These are phyloP conservation scores for Leishmania amazonensis DNA, from an alignment of 208 protist species.

Conservation along the genomic window DNA sequence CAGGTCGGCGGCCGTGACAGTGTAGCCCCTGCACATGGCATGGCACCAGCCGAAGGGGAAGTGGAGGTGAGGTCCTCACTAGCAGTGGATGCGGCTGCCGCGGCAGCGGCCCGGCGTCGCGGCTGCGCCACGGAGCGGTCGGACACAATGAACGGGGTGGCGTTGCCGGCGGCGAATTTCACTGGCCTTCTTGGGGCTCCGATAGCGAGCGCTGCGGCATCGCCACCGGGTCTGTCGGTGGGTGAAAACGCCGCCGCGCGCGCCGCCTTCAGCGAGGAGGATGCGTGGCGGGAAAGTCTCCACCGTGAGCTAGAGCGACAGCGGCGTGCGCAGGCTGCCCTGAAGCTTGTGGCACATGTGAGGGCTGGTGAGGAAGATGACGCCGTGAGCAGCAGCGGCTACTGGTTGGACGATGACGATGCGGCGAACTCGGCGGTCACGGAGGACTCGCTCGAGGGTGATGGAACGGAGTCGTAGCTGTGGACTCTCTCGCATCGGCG, in stretches of 20 bases:
- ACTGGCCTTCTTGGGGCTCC: slow-evolving; percentile 15
- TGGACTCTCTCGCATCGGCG: background rate
- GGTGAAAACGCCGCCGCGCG: slow-evolving; percentile 20
- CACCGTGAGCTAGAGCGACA: slow-evolving; percentile 37
- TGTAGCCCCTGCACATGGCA: background rate
- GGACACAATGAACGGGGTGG: background rate
- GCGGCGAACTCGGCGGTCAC: slow-evolving; percentile 21
- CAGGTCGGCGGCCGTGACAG: background rate
- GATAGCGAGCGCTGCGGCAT: background rate
- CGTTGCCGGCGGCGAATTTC: slow-evolving; percentile 12
- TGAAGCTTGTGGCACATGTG: slow-evolving; percentile 24
- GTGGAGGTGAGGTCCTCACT: background rate
- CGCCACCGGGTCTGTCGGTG: background rate
- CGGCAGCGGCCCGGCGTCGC: background rate
- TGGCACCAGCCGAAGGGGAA: background rate
- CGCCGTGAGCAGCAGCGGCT: slow-evolving; percentile 23
- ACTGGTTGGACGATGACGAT: slow-evolving; percentile 23
- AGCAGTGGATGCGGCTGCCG: background rate
- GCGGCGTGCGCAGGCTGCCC: slow-evolving; percentile 27
- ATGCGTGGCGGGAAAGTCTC: slow-evolving; percentile 31
- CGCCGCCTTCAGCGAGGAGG: slow-evolving; percentile 28
- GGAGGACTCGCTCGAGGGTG: slow-evolving; percentile 1
- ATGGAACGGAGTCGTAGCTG: background rate
- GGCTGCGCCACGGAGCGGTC: slow-evolving; percentile 25
- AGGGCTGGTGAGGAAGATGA: slow-evolving; percentile 7